phyloP scores from a whole-genome alignment of 2,329 filamentous ascomycete species.

The Xylariaceae sp. region DNA sequence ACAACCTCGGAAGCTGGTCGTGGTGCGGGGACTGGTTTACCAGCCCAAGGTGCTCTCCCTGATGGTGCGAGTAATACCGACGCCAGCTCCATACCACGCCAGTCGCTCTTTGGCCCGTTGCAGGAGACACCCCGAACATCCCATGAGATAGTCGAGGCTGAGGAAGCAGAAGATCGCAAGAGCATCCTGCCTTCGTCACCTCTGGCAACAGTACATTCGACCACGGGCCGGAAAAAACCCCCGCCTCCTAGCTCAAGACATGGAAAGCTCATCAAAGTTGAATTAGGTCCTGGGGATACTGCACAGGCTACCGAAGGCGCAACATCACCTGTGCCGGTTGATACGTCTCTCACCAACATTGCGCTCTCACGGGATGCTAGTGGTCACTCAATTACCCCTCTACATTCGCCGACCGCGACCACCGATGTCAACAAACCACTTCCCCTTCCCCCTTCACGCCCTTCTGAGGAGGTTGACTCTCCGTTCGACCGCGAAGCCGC shows the following conservation, averaged over 20 bases:
- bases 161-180: slow-evolving; percentile 42
- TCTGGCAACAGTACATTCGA: slow-evolving; percentile 14
- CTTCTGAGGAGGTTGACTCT: slow-evolving; percentile 43
- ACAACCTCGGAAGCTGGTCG: slow-evolving; percentile 22
- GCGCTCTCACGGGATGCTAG: slow-evolving; percentile 15
- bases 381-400: slow-evolving; percentile 19
- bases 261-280: slow-evolving; percentile 65
- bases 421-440: slow-evolving; percentile 60
- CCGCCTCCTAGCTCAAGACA: slow-evolving; percentile 71
- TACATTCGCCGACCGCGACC: slow-evolving; percentile 31
- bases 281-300: slow-evolving; percentile 37
- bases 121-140: slow-evolving; percentile 55
- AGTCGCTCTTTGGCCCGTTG: slow-evolving; percentile 50
- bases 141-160: slow-evolving; percentile 50
- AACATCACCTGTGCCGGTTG: slow-evolving; percentile 9
- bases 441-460: slow-evolving; percentile 47
- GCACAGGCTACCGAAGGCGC: slow-evolving; percentile 8
- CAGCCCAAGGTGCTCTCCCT: slow-evolving; percentile 18
- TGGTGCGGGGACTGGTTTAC: slow-evolving; percentile 14
- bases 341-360: slow-evolving; percentile 17
- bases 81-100: slow-evolving; percentile 53
- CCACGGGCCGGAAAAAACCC: slow-evolving; percentile 49
- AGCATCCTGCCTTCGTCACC: slow-evolving; percentile 27
- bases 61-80: slow-evolving; percentile 53
- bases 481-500: slow-evolving; percentile 51